Evolutionary conservation across 2,329 filamentous ascomycete species (phyloP).

Genomic region (Cladophialophora chaetospira): DNA sequence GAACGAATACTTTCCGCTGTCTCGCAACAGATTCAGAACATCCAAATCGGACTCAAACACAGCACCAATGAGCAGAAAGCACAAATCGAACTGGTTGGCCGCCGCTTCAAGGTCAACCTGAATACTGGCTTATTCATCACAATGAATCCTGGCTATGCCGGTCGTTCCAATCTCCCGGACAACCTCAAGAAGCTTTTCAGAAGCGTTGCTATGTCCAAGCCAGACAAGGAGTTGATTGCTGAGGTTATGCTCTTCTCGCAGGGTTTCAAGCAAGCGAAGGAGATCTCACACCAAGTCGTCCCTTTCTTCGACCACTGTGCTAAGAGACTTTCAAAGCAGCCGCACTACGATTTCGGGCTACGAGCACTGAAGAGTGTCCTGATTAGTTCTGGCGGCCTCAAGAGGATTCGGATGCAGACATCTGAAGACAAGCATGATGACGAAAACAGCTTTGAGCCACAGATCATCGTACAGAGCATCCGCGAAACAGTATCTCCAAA

Average conservation of each 20-base stretch:
- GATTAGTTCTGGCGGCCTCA: conserved; percentile 94
- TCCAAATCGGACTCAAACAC: conserved; percentile 91
- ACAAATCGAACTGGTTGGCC: conserved; percentile 91
- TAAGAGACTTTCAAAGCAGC: conserved; percentile 82
- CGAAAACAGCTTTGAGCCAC: conserved; percentile 71
- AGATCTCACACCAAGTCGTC: conserved; percentile 90
- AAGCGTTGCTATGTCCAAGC: conserved; percentile 99
- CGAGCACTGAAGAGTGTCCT: conserved; percentile 98
- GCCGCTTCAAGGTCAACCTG: conserved; percentile 82
- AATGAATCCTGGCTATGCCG: conserved; percentile 99
- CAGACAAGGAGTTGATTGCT: conserved; percentile 98
- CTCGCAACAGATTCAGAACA: conserved; percentile 99
- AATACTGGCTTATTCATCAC: conserved; percentile 99
- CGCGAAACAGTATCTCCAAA: conserved; percentile 98
- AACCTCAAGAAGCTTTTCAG: conserved; percentile 99
- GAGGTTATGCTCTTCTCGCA: conserved; percentile 99
- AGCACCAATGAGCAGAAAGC: conserved; percentile 77
- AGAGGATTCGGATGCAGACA: conserved; percentile 72
- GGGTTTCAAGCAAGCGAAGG: conserved; percentile 95
- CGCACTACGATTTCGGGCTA: conserved; percentile 97
- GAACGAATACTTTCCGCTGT: conserved; percentile 97
- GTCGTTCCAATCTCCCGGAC: conserved; percentile 95
- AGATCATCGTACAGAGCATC: conserved; percentile 98
- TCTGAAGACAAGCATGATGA: conserved; percentile 64
- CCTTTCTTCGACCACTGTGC: conserved; percentile 97